Evolutionary conservation across 1,284 basidiomycete genomes (phyloP), one percentile per base, ranked within the genome.

Genomic region (Macrocybe sp.): DNA sequence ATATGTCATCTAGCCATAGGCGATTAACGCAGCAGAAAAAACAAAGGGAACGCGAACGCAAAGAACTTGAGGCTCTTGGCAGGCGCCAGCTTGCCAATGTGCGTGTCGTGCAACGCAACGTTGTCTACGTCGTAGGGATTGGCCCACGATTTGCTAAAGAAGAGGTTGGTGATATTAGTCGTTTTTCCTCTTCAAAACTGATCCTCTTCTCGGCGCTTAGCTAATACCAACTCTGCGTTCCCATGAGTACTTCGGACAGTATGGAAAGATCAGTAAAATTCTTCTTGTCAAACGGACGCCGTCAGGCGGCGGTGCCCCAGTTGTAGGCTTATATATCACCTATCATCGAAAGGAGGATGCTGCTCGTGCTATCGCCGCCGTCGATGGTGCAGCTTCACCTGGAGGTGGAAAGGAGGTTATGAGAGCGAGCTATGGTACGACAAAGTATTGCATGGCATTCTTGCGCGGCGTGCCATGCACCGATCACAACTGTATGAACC

Each of bases 381-480:
- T 99, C 31, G 97, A 99, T 67, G 95, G 96, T 3, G 85, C 90
- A 34, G 74, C 85, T 9, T 87, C 91, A 8, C 91, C 92, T 11
- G 85, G 92, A 48, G 79, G 90, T 52, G 77, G 85, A 57, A 70
- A 83, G 57, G 78, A 93, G 54, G 75, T 91, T 37, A 86, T 99
- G 77, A 81, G 92, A 52, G 96, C 95, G 8, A 96, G 92, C 62
- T 89, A 94, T 66, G 97, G 97, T 16, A 98, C 95, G 16, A 97
- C 96, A 33, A 94, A 98, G 66, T 99, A 99, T 64, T 99, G 97
- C 69, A 95, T 98, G 76, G 78, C 87, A 7, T 99, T 97, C 65
- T 76, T 99, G 55, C 89, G 95, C 43, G 87, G 92, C 16, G 77
- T 83, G 41, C 81, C 81, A 51, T 99, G 97, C 69, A 80, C 85